Conservation (phyloP, 805 yeast genomes). For the Myxozyma monticola region DNA sequence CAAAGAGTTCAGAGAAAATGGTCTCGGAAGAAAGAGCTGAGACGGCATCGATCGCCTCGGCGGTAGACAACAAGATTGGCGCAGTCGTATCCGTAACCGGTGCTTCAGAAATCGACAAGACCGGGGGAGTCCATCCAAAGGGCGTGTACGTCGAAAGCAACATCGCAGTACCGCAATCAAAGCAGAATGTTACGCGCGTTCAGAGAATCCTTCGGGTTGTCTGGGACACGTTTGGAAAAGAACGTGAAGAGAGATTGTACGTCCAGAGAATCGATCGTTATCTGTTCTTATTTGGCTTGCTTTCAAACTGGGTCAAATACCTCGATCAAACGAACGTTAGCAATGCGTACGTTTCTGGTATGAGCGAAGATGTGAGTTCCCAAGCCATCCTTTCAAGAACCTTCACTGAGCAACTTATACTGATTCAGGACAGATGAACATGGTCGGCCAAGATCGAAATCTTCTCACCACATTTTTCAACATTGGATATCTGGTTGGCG, state of each 20-base stretch:
- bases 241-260: slow-evolving; percentile 47
- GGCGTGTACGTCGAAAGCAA: slow-evolving; percentile 1
- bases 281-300: slow-evolving; percentile 48
- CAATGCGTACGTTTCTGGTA: slow-evolving; percentile 67
- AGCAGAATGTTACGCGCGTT: slow-evolving; percentile 3
- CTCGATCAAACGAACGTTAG: slow-evolving; percentile 59
- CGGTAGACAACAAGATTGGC: background rate
- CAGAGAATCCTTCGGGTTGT: slow-evolving; percentile 8
- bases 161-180: slow-evolving; percentile 13
- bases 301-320: slow-evolving; percentile 49
- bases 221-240: slow-evolving; percentile 7
- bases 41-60: background rate
- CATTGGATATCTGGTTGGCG: slow-evolving; percentile 16
- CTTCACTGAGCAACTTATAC: slow-evolving; percentile 61
- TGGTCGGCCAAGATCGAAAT: slow-evolving; percentile 61
- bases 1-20: background rate
- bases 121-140: background rate
- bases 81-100: background rate
- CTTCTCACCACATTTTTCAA: slow-evolving; percentile 37
- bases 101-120: background rate
- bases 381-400: slow-evolving; percentile 48
- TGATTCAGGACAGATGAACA: slow-evolving; percentile 60
- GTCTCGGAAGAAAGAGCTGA: background rate
- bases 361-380: slow-evolving; percentile 45
- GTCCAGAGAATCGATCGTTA: slow-evolving; percentile 56